These are phyloP conservation scores for Cyphellophora attinorum DNA, from an alignment of 2,329 filamentous ascomycete genomes.

Conservation along the genomic window DNA sequence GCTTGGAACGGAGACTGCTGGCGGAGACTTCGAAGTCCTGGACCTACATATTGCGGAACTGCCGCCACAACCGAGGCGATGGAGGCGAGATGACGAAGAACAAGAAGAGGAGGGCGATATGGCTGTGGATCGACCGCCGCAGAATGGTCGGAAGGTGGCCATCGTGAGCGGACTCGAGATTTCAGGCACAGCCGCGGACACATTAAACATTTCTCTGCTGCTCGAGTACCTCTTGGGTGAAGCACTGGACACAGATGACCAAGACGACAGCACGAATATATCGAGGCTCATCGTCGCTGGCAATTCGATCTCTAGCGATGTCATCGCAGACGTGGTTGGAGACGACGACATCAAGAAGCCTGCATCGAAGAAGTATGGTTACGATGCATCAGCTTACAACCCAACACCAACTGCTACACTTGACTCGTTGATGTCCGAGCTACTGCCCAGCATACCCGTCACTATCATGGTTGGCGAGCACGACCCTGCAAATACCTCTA, in stretches of 20 bases:
- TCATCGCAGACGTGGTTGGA: conserved; percentile 20
- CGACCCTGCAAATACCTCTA: conserved; percentile 80
- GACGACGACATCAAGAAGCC: conserved; percentile 40
- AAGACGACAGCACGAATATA: conserved; percentile 56
- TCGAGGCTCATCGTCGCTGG: conserved; percentile 84
- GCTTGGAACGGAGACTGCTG: conserved; percentile 83
- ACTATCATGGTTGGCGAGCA: conserved; percentile 76
- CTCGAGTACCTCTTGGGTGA: conserved; percentile 85
- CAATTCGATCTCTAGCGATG: conserved; percentile 48
- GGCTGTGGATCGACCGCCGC: conserved; percentile 14
- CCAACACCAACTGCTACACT: conserved; percentile 72
- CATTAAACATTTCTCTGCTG: conserved; percentile 65
- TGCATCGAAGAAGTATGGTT: conserved; percentile 75
- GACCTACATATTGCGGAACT: conserved; percentile 85
- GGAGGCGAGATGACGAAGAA: conserved; percentile 54
- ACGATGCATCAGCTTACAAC: conserved; percentile 84
- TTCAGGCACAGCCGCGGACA: conserved; percentile 64
- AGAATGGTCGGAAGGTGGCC: conserved; percentile 59
- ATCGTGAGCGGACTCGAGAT: conserved; percentile 84
- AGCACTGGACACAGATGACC: conserved; percentile 50
- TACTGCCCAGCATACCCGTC: conserved; percentile 78
- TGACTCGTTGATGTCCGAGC: conserved; percentile 68
- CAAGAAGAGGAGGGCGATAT: conserved; percentile 36
- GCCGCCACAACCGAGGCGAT: conserved; percentile 69
- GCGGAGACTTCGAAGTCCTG: conserved; percentile 86